These are phyloP conservation scores for Amylocarpus encephaloides DNA, from an alignment of 2,329 filamentous ascomycete species.

Conservation along the genomic window DNA sequence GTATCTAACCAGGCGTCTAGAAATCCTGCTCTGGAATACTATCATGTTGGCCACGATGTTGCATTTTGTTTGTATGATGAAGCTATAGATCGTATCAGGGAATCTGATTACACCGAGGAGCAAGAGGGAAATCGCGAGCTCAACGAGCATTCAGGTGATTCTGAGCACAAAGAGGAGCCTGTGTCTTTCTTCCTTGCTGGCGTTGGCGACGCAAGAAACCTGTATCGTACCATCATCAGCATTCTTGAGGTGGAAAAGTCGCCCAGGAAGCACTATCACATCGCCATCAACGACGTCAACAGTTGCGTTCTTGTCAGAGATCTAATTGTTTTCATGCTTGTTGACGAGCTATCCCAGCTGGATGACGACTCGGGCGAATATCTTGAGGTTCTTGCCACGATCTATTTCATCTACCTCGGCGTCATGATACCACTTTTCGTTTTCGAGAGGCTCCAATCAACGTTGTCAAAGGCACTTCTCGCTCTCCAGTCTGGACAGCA, in stretches of 20 bases:
- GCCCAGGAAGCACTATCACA: conserved; percentile 8
- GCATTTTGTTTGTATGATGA: not conserved
- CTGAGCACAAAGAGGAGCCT: not conserved
- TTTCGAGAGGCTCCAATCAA: conserved; percentile 9
- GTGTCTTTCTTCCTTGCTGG: conserved; percentile 13
- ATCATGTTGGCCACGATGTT: conserved; percentile 2
- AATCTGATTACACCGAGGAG: not conserved
- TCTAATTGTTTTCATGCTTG: conserved; percentile 12
- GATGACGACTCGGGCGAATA: conserved; percentile 4
- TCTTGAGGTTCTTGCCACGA: conserved; percentile 6
- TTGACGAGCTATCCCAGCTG: conserved; percentile 6
- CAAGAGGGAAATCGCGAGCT: not conserved
- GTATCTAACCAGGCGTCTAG: not conserved
- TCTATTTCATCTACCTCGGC: conserved; percentile 12
- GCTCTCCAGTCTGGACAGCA: conserved; percentile 2
- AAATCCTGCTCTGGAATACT: not conserved
- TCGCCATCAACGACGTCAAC: conserved; percentile 12
- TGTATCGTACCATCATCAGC: conserved; percentile 6
- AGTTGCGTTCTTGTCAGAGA: conserved; percentile 9
- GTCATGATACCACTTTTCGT: conserved; percentile 11
- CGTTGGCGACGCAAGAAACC: conserved; percentile 11
- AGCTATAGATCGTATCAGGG: not conserved
- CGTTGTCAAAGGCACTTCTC: conserved; percentile 3
- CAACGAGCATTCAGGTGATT: not conserved
- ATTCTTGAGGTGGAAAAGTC: conserved; percentile 2